Evolutionary conservation across 768 basidiomycete species (phyloP).

Genomic region (Phaeolepiota aurea): DNA sequence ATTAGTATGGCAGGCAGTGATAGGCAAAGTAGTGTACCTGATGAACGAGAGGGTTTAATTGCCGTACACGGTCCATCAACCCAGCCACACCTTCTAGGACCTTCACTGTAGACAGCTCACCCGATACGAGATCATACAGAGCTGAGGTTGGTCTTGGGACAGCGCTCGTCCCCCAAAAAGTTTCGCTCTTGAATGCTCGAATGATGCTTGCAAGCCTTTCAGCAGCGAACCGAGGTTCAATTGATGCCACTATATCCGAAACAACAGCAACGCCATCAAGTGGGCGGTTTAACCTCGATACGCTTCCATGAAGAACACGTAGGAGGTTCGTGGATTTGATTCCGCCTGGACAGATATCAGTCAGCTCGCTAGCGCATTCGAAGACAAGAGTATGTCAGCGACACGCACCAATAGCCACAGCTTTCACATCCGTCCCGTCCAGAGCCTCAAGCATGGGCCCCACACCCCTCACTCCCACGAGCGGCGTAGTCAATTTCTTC

Average conservation of each 20-base stretch:
- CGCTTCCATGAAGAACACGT: constrained; percentile 65
- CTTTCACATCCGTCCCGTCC: constrained; percentile 53
- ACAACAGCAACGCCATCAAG: constrained; percentile 86
- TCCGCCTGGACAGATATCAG: constrained; percentile 47
- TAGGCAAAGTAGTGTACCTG: constrained; percentile 36
- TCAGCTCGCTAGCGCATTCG: background rate
- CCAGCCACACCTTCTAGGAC: constrained; percentile 36
- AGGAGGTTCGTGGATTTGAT: constrained; percentile 75
- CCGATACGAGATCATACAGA: background rate
- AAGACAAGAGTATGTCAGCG: background rate
- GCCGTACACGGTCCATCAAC: constrained; percentile 44
- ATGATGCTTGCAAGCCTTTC: constrained; percentile 33
- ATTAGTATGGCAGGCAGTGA: background rate
- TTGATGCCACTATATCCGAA: constrained; percentile 73
- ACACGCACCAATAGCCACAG: constrained; percentile 78
- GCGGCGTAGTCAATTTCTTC: constrained; percentile 58
- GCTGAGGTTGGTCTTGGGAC: background rate
- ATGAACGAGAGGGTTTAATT: constrained; percentile 66
- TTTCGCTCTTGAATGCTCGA: constrained; percentile 28
- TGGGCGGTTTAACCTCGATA: constrained; percentile 44
- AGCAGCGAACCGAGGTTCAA: constrained; percentile 45
- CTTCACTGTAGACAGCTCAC: constrained; percentile 16
- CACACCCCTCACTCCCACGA: constrained; percentile 68
- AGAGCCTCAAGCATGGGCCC: constrained; percentile 58
- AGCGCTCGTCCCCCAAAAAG: constrained; percentile 1